Conservation (phyloP, 805 yeast species). For the Suhomyces sp. region DNA sequence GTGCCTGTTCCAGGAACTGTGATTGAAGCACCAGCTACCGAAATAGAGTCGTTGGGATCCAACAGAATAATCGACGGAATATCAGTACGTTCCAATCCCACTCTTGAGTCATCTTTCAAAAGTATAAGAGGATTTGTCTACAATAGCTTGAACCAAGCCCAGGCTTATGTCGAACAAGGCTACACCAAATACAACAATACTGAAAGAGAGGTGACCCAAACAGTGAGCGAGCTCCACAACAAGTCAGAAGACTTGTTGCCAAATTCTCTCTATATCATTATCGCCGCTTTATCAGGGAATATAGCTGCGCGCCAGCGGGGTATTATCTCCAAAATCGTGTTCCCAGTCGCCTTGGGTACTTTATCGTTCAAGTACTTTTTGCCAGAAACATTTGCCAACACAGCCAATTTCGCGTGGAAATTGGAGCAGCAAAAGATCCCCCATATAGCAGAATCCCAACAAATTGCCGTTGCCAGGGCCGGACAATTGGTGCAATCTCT, state of each 20-base stretch:
- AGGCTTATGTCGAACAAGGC: slow-evolving; percentile 41
- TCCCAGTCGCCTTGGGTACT: slow-evolving; percentile 61
- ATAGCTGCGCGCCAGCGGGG: slow-evolving; percentile 69
- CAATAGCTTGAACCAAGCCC: slow-evolving; percentile 23
- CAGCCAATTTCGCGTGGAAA: slow-evolving; percentile 54
- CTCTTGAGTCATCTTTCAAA: slow-evolving; percentile 49
- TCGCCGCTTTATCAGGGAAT: slow-evolving; percentile 71
- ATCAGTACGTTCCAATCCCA: slow-evolving; percentile 49
- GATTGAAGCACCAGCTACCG: slow-evolving; percentile 40
- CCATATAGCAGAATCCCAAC: slow-evolving; percentile 60
- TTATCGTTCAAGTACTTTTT: slow-evolving; percentile 65
- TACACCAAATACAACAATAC: slow-evolving; percentile 50
- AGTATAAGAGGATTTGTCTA: slow-evolving; percentile 44
- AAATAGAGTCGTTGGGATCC: slow-evolving; percentile 45
- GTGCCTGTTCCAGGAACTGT: slow-evolving; percentile 52
- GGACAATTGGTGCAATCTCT: slow-evolving; percentile 43
- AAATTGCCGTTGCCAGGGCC: slow-evolving; percentile 44
- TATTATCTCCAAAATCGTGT: slow-evolving; percentile 47
- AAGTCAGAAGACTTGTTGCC: slow-evolving; percentile 70
- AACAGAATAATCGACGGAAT: slow-evolving; percentile 52
- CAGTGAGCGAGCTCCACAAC: slow-evolving; percentile 62
- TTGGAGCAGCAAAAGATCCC: slow-evolving; percentile 63
- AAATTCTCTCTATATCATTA: slow-evolving; percentile 60
- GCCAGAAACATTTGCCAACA: slow-evolving; percentile 68
- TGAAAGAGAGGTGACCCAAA: slow-evolving; percentile 62